Conservation (phyloP, 164 flowering plant species). For the Annona cherimola region DNA sequence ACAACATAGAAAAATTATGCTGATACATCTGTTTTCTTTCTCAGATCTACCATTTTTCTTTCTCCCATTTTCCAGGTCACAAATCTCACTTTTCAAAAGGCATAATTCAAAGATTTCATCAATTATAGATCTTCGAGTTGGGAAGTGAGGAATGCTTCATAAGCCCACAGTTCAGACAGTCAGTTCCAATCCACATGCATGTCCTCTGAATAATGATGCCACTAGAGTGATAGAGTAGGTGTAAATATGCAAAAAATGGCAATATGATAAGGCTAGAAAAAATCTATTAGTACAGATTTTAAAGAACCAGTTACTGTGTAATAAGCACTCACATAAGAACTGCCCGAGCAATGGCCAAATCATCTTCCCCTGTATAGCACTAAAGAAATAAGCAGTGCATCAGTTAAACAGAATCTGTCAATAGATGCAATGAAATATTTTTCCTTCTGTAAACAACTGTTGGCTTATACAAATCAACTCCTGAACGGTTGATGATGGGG, state of each 20-base stretch:
- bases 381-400: constrained; percentile 28
- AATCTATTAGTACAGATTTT: not conserved
- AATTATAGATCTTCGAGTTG: not conserved
- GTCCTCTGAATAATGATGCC: not conserved
- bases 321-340: constrained; percentile 59
- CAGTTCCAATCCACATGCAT: not conserved
- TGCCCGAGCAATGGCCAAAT: constrained; percentile 88
- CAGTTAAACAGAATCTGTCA: constrained; percentile 5
- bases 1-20: not conserved
- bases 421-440: not conserved
- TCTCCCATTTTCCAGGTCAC: not conserved
- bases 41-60: not conserved
- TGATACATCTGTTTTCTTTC: not conserved
- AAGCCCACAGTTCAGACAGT: too few relatives aligned
- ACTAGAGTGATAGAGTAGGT: not conserved
- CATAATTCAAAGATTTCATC: not conserved
- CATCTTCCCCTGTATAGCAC: constrained; percentile 99
- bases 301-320: not conserved
- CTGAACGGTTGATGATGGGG: too few relatives aligned
- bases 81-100: not conserved
- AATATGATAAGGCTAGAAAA: not conserved
- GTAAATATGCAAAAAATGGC: not conserved
- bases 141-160: not conserved
- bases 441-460: not conserved
- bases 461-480: not conserved